Base-by-base conservation (phyloP, 306 rosid genomes). In the Vicia sativa region DNA sequence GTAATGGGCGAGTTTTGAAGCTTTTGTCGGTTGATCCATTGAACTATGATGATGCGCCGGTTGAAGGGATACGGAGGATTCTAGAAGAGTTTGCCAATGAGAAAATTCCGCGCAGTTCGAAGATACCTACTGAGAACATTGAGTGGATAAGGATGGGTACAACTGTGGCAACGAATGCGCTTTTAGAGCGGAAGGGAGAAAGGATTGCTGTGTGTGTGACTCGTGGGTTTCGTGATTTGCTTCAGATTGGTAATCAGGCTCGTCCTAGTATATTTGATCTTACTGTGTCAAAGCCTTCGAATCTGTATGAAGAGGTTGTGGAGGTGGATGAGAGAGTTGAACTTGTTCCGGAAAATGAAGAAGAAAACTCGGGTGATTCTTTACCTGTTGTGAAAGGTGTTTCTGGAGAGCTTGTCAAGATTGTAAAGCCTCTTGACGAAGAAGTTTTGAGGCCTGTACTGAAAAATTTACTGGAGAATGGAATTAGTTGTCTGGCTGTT, bases 131-230 rank as follows among this genome's bases (percentile, higher is more conserved):
- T 0, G 88, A 86, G 73, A 89, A 81, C 79, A 90, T 92, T 26
- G 98, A 90, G 81, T 92, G 98, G 98, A 92, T 92, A 73, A 79
- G 98, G 77, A 92, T 92, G 96, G 98, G 98, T 45, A 92, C 98
- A 55, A 92, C 98, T 45, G 96, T 90, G 59, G 96, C 96, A 2
- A 92, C 96, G 12, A 92, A 92, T 80, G 96, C 98, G 35, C 98
- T 90, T 68, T 64, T 92, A 19, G 96, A 92, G 81, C 83, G 93
- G 23, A 89, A 85, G 69, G 98, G 96, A 73, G 96, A 90, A 77
- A 81, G 93, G 76, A 89, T 92, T 71, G 98, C 93, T 8, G 86
- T 89, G 21, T 90, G 98, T 79, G 96, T 92, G 62, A 90, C 96
- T 70, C 84, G 7, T 60, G 96, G 98, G 13, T 92, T 92, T 64